A percentile compares a stretch with the other conserved stretches of the same genome.
These are phyloP conservation scores for Adansonia digitata DNA, from an alignment of 345 rosid genomes.

Conservation along the genomic window DNA sequence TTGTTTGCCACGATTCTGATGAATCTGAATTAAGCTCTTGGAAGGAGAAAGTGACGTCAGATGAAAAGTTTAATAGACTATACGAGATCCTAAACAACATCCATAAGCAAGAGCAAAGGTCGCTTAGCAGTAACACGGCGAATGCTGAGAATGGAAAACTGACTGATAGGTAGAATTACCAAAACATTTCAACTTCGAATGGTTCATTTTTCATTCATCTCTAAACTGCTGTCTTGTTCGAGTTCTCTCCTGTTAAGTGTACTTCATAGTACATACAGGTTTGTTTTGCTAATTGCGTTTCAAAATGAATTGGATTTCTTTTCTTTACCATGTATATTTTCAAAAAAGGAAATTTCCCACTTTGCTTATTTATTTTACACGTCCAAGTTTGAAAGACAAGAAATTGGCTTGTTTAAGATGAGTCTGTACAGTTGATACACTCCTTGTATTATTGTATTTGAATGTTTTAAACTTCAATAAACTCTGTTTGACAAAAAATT, in stretches of 20 bases:
- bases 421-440: neutral
- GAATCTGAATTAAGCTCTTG: slow-evolving; percentile 29
- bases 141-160: slow-evolving; percentile 38
- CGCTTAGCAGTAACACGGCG: slow-evolving; percentile 23
- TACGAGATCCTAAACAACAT: slow-evolving; percentile 32
- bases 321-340: neutral
- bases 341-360: neutral
- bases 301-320: neutral
- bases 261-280: neutral
- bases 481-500: neutral
- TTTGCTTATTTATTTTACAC: neutral
- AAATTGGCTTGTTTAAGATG: neutral
- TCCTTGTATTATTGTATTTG: neutral
- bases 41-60: slow-evolving; percentile 21
- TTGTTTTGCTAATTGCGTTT: neutral
- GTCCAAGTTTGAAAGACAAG: slow-evolving; percentile 3
- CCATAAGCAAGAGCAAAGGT: slow-evolving; percentile 34
- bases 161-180: slow-evolving; percentile 48
- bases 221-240: neutral
- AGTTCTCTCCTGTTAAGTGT: neutral
- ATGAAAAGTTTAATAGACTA: slow-evolving; percentile 28
- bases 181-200: neutral
- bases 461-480: neutral
- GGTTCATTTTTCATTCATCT: neutral
- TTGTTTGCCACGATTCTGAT: slow-evolving; percentile 30